Evolutionary conservation across 371 early-diverging fungal species (phyloP).

Genomic region (Mortierella sp.): DNA sequence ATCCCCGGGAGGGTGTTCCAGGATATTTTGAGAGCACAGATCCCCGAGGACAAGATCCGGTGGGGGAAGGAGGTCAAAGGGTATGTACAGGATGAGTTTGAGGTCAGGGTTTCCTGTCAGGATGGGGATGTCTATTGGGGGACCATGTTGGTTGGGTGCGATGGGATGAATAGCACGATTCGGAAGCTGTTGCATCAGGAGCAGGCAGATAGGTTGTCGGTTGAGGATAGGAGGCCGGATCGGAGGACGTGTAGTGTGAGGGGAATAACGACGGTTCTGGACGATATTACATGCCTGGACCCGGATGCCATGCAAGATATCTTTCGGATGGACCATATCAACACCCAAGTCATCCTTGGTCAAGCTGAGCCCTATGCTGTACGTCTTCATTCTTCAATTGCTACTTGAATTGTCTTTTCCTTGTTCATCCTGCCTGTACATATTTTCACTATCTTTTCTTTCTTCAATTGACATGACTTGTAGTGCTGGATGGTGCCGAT

Average conservation of each 20-base stretch:
- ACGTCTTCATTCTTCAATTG: background rate
- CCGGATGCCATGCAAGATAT: conserved; percentile 1
- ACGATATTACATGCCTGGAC: conserved; percentile 8
- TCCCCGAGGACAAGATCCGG: background rate
- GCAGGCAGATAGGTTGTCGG: background rate
- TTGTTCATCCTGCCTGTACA: background rate
- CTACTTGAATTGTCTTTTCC: background rate
- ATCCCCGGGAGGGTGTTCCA: conserved; percentile 9
- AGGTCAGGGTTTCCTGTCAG: conserved; percentile 16
- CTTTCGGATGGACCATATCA: conserved; percentile 11
- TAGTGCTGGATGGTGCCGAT: conserved; percentile 23
- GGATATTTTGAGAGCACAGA: conserved; percentile 5
- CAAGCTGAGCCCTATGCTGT: conserved; percentile 17
- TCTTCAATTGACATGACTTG: background rate
- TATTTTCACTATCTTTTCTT: background rate
- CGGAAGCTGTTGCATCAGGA: conserved; percentile 20
- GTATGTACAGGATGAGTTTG: conserved; percentile 14
- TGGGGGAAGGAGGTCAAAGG: conserved; percentile 5
- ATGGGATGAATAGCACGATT: conserved; percentile 21
- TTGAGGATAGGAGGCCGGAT: background rate
- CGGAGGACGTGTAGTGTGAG: background rate
- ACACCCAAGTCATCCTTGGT: conserved; percentile 20
- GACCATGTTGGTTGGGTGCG: conserved; percentile 19
- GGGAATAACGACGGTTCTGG: conserved; percentile 8
- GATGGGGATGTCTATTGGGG: conserved; percentile 23